A percentile compares a stretch with the other conserved stretches of the same genome.
These are phyloP conservation scores for Neurospora tetraspora DNA, from an alignment of 495 filamentous ascomycete species.

Conservation along the genomic window DNA sequence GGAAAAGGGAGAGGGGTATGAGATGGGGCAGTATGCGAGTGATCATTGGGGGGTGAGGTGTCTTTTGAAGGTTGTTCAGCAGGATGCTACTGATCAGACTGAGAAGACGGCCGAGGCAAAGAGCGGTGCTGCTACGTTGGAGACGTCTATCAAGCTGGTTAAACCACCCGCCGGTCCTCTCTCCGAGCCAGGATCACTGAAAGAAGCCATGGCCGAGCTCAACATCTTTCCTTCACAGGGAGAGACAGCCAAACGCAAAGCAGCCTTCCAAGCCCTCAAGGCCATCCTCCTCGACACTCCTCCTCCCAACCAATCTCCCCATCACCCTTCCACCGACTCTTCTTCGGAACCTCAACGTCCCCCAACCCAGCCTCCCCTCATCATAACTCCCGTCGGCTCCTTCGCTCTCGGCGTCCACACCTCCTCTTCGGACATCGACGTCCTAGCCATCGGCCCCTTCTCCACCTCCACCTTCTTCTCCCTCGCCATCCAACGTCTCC, in stretches of 20 bases:
- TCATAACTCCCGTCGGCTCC: slow-evolving; percentile 48
- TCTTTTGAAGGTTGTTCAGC: slow-evolving; percentile 20
- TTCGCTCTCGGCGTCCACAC: slow-evolving; percentile 50
- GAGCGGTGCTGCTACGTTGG: background rate
- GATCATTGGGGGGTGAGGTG: slow-evolving; percentile 48
- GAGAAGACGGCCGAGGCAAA: slow-evolving; percentile 8
- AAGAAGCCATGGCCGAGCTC: slow-evolving; percentile 16
- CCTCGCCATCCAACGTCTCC: slow-evolving; percentile 39
- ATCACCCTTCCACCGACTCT: background rate
- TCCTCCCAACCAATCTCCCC: slow-evolving; percentile 1
- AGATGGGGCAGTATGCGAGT: slow-evolving; percentile 30
- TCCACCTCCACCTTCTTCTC: slow-evolving; percentile 45
- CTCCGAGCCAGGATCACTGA: slow-evolving; percentile 13
- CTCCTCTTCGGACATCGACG: slow-evolving; percentile 45
- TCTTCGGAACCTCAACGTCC: no score
- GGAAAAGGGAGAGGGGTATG: slow-evolving; percentile 2
- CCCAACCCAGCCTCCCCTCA: background rate
- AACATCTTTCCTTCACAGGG: slow-evolving; percentile 31
- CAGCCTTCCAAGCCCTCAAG: slow-evolving; percentile 34
- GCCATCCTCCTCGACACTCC: slow-evolving; percentile 23
- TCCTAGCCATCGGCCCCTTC: slow-evolving; percentile 47
- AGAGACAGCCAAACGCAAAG: slow-evolving; percentile 29
- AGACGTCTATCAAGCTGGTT: slow-evolving; percentile 17
- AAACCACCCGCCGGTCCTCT: slow-evolving; percentile 12
- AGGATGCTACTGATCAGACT: background rate